phyloP scores from a whole-genome alignment of 208 protist genomes.

The Wallacemonas sp. region DNA sequence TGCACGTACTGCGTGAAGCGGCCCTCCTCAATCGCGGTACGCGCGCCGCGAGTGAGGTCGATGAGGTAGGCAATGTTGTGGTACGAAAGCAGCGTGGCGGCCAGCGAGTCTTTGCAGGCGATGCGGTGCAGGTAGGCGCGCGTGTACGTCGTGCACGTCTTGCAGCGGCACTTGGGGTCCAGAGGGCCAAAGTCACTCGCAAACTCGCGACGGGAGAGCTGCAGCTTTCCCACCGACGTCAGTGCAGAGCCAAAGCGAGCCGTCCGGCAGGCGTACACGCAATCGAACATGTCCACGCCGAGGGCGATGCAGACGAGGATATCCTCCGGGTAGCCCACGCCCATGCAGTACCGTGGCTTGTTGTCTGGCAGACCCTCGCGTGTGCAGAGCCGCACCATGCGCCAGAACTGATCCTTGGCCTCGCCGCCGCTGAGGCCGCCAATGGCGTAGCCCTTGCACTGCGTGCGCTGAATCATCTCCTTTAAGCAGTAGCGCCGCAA shows the following conservation, averaged over 20 bases:
- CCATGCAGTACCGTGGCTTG: constrained; percentile 99
- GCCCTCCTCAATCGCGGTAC: constrained; percentile 78
- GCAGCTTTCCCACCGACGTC: constrained; percentile 81
- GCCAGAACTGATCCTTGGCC: constrained; percentile 97
- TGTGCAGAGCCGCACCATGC: constrained; percentile 92
- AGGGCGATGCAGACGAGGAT: constrained; percentile 98
- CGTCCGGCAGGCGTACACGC: constrained; percentile 98
- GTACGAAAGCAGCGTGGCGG: constrained; percentile 94
- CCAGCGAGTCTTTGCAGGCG: constrained; percentile 83
- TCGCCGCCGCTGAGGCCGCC: constrained; percentile 99
- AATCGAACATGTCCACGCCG: constrained; percentile 99
- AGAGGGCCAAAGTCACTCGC: constrained; percentile 76
- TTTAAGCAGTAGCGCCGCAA: constrained; percentile 91
- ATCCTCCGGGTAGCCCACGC: constrained; percentile 98
- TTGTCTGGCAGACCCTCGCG: constrained; percentile 80
- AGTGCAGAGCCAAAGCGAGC: constrained; percentile 96
- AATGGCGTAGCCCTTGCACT: constrained; percentile 98
- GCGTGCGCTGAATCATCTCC: constrained; percentile 92
- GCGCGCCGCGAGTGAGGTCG: constrained; percentile 85
- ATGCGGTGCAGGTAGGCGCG: constrained; percentile 94
- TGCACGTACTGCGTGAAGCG: constrained; percentile 87
- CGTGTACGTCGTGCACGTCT: constrained; percentile 92
- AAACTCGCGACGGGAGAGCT: constrained; percentile 74
- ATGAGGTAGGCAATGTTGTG: constrained; percentile 99
- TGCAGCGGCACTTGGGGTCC: constrained; percentile 91